Evolutionary conservation across 768 basidiomycete genomes (phyloP).

Genomic region (Coprinellus aureogranulatus): DNA sequence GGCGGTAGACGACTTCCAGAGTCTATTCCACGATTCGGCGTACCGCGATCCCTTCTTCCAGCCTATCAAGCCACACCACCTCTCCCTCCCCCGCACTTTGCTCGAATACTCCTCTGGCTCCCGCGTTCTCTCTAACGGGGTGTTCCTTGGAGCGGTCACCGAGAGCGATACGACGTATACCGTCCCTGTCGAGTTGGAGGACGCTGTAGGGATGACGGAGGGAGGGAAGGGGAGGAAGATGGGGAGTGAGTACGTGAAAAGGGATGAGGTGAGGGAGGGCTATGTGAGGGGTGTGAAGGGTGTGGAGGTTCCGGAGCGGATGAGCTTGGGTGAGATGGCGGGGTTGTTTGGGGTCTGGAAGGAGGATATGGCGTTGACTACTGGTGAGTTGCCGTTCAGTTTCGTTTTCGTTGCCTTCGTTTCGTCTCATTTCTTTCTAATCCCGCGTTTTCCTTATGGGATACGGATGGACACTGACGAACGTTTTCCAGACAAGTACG

Average conservation of each 20-base stretch:
- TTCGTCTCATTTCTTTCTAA: no score
- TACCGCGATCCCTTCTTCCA: constrained; percentile 77
- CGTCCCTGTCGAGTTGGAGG: constrained; percentile 60
- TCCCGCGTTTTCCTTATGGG: no score
- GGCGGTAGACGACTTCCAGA: constrained; percentile 87
- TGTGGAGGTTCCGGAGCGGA: constrained; percentile 29
- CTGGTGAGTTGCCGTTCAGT: background rate
- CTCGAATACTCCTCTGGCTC: constrained; percentile 80
- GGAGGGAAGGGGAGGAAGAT: no score
- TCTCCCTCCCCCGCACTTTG: constrained; percentile 74
- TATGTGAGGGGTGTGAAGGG: background rate
- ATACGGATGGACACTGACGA: background rate
- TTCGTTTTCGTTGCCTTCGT: no score
- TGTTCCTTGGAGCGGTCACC: constrained; percentile 69
- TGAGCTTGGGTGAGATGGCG: constrained; percentile 24
- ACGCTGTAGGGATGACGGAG: constrained; percentile 50
- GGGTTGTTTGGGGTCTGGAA: constrained; percentile 37
- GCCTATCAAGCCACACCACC: constrained; percentile 68
- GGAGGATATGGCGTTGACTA: constrained; percentile 39
- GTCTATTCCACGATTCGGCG: constrained; percentile 62
- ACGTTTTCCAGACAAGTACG: constrained; percentile 35
- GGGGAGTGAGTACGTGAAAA: constrained; percentile 50
- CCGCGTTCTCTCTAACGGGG: constrained; percentile 61
- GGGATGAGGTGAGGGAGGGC: background rate
- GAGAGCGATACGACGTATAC: constrained; percentile 57